A percentile compares a stretch with the other conserved stretches of the same genome.
Conservation (phyloP, 2,329 filamentous ascomycete genomes). For the Botrytis deweyae region DNA sequence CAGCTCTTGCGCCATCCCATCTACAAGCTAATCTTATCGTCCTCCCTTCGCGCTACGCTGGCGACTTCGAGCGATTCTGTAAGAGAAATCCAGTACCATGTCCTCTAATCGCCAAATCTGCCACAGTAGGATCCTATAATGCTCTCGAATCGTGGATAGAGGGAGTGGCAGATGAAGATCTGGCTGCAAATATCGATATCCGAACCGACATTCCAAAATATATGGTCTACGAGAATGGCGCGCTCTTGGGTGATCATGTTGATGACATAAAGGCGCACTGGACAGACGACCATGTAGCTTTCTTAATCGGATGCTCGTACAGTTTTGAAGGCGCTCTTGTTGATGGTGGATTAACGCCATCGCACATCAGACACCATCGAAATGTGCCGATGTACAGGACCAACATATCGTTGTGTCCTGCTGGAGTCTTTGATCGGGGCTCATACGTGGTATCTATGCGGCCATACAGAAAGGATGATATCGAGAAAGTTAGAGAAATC, state of each 20-base stretch:
- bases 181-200: slow-evolving; percentile 52
- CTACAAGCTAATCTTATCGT: slow-evolving; percentile 19
- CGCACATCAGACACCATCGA: slow-evolving; percentile 47
- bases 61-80: slow-evolving; percentile 13
- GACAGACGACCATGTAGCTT: slow-evolving; percentile 59
- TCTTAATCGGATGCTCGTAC: slow-evolving; percentile 63
- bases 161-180: slow-evolving; percentile 34
- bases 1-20: slow-evolving; percentile 14
- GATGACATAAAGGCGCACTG: slow-evolving; percentile 51
- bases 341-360: slow-evolving; percentile 50
- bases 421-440: slow-evolving; percentile 55
- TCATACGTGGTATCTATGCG: slow-evolving; percentile 65
- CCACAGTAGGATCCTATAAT: slow-evolving; percentile 1
- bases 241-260: slow-evolving; percentile 42
- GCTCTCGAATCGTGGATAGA: slow-evolving; percentile 29
- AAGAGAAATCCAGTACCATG: slow-evolving; percentile 19
- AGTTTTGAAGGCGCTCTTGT: slow-evolving; percentile 60
- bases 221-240: slow-evolving; percentile 55
- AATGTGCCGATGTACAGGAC: slow-evolving; percentile 64
- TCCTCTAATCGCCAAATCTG: slow-evolving; percentile 26
- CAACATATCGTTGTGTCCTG: slow-evolving; percentile 53
- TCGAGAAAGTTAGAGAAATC: slow-evolving; percentile 54
- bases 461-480: slow-evolving; percentile 50
- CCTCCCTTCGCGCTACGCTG: slow-evolving; percentile 16
- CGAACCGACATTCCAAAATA: slow-evolving; percentile 58